phyloP scores from a whole-genome alignment of 139 green algal species.

The Tetradesmus obliquus region DNA sequence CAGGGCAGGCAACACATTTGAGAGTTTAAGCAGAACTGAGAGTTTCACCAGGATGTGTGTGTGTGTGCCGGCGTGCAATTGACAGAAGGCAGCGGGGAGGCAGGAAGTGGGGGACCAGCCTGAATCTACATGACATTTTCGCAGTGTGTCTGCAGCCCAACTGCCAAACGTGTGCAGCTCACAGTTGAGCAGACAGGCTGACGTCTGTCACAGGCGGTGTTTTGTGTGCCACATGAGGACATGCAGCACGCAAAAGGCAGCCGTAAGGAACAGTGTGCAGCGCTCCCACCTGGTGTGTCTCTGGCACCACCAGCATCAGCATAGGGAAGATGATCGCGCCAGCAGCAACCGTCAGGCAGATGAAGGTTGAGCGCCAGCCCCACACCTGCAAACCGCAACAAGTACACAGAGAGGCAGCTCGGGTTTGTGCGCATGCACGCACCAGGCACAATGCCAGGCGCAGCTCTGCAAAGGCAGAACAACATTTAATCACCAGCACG shows the following conservation, averaged over 20 bases:
- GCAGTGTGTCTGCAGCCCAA: no score
- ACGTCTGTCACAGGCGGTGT: no score
- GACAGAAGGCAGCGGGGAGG: no score
- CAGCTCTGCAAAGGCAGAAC: neutral
- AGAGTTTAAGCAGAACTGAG: no score
- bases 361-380: conserved; percentile 40
- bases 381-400: neutral
- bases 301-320: conserved; percentile 21
- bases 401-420: neutral
- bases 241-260: neutral
- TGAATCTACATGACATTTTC: no score
- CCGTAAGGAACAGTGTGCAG: neutral
- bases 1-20: no score
- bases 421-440: neutral
- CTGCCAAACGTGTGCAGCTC: no score
- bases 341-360: conserved; percentile 19
- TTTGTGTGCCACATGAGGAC: neutral
- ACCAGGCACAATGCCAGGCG: neutral
- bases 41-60: no score
- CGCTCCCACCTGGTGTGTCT: neutral
- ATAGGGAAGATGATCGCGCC: conserved; percentile 7
- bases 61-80: no score
- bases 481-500: no score
- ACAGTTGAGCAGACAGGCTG: no score
- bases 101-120: no score